Percentiles rank a stretch among this genome's conserved stretches.
phyloP scores from a whole-genome alignment of 352 stramenopile genomes.

The Albugo candida region DNA sequence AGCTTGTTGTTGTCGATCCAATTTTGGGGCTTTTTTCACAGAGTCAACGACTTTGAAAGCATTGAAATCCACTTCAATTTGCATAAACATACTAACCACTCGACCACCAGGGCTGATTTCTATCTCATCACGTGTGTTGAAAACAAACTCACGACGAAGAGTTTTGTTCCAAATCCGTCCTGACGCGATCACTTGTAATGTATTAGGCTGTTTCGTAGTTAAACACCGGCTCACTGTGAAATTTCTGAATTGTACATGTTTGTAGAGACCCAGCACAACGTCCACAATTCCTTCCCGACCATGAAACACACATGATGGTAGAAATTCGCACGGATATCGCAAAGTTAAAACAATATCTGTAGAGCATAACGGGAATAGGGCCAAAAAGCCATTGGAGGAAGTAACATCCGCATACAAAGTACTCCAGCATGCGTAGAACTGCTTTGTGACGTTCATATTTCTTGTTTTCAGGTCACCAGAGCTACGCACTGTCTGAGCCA shows the following conservation, averaged over 20 bases:
- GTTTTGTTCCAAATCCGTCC: conserved; percentile 69
- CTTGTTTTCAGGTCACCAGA: conserved; percentile 67
- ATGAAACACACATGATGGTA: conserved; percentile 57
- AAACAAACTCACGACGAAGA: conserved; percentile 55
- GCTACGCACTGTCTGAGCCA: conserved; percentile 50
- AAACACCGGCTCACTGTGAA: conserved; percentile 54
- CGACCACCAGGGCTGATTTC: conserved; percentile 52
- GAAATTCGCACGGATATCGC: conserved; percentile 60
- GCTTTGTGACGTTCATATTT: conserved; percentile 61
- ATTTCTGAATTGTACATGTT: conserved; percentile 52
- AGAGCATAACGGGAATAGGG: conserved; percentile 64
- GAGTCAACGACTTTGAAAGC: conserved; percentile 63
- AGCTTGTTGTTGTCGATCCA: conserved; percentile 38
- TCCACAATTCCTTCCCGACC: conserved; percentile 66
- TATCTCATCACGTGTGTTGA: conserved; percentile 68
- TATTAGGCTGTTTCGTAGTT: conserved; percentile 61
- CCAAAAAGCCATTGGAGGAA: conserved; percentile 18
- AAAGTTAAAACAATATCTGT: conserved; percentile 57
- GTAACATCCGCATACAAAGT: neutral
- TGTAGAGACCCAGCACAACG: conserved; percentile 46
- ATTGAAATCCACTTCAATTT: conserved; percentile 65
- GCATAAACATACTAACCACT: conserved; percentile 60
- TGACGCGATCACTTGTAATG: conserved; percentile 47
- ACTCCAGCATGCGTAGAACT: conserved; percentile 64
- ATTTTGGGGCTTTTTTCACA: conserved; percentile 43